These are phyloP conservation scores for Emmonsia crescens DNA, from an alignment of 2,329 filamentous ascomycete genomes.

Conservation along the genomic window DNA sequence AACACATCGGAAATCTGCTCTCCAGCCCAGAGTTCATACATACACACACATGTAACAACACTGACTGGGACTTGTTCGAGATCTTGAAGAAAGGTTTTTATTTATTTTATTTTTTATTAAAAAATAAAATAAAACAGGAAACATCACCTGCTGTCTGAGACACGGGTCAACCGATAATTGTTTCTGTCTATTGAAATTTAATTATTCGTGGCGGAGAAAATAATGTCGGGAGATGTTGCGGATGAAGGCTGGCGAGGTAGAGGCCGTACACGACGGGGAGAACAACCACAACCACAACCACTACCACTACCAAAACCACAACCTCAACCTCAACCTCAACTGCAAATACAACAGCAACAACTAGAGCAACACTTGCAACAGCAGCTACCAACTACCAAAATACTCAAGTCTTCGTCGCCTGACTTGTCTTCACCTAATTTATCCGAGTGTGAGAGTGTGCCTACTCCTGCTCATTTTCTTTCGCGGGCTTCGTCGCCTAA, in stretches of 20 bases:
- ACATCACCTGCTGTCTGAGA: neutral
- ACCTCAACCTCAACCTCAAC: neutral
- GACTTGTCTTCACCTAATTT: constrained; percentile 2
- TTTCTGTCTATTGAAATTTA: neutral
- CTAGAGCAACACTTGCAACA: neutral
- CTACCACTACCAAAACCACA: neutral
- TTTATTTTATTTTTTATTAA: no score
- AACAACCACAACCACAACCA: neutral
- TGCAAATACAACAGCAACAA: neutral
- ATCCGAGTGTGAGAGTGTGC: constrained; percentile 10
- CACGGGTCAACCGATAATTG: neutral
- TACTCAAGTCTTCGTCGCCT: neutral
- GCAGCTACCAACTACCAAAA: neutral
- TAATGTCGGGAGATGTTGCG: neutral
- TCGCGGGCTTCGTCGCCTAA: neutral
- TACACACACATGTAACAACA: neutral
- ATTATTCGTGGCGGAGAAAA: neutral
- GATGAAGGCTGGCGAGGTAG: neutral
- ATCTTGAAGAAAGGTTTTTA: no score
- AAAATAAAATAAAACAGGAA: neutral
- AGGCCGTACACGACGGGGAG: neutral
- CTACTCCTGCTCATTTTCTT: constrained; percentile 8
- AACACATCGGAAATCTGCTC: neutral
- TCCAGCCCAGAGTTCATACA: neutral
- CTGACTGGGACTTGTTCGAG: neutral